phyloP scores from a whole-genome alignment of 768 basidiomycete genomes.

The Collybiopsis confluens region DNA sequence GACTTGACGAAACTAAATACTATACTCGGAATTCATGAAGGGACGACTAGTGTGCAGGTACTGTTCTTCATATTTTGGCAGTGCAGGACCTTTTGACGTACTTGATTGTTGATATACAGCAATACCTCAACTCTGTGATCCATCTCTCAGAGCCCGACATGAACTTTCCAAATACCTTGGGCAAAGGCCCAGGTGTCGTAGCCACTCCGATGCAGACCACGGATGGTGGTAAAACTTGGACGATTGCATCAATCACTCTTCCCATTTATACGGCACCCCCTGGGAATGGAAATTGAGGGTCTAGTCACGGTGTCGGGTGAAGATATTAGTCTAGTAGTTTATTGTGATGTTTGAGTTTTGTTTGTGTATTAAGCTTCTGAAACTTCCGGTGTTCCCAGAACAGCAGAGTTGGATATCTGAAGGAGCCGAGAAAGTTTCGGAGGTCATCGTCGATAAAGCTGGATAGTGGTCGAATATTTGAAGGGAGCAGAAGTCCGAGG shows the following conservation, averaged over 20 bases:
- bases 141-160: conserved; percentile 11
- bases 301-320: too few relatives aligned
- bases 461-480: too few relatives aligned
- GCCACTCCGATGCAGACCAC: conserved; percentile 8
- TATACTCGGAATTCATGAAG: too few relatives aligned
- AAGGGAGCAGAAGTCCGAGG: too few relatives aligned
- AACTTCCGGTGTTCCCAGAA: too few relatives aligned
- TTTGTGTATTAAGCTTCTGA: too few relatives aligned
- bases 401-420: too few relatives aligned
- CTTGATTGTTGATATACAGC: not conserved
- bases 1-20: not conserved
- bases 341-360: too few relatives aligned
- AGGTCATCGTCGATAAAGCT: too few relatives aligned
- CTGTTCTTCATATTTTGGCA: not conserved
- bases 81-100: not conserved
- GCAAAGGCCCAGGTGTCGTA: conserved; percentile 8
- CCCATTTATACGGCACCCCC: conserved; percentile 3
- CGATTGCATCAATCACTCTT: conserved; percentile 10
- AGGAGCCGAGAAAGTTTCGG: too few relatives aligned
- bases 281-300: conserved; percentile 3
- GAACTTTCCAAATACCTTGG: conserved; percentile 7
- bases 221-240: conserved; percentile 15
- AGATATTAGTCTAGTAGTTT: too few relatives aligned
- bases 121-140: conserved; percentile 11
- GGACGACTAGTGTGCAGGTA: not conserved